phyloP scores from a whole-genome alignment of 2,329 filamentous ascomycete genomes.

The Pyrenophora graminea region DNA sequence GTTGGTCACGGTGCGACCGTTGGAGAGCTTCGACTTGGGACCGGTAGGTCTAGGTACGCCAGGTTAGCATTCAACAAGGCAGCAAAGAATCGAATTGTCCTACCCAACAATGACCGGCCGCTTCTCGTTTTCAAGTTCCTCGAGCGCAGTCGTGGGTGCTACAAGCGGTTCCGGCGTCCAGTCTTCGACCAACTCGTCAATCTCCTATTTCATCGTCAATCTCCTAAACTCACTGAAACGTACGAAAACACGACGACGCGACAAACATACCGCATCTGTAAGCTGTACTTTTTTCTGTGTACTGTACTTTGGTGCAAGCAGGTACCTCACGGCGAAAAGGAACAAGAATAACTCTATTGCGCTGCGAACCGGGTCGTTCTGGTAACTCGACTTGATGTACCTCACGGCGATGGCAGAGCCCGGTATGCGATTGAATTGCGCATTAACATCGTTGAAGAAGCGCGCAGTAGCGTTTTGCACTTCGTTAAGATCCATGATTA shows the following conservation, averaged over 20 bases:
- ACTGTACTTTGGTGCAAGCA: slow-evolving; percentile 89
- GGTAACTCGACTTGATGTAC: slow-evolving; percentile 96
- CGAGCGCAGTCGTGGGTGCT: slow-evolving; percentile 69
- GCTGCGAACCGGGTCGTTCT: slow-evolving; percentile 92
- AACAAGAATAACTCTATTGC: slow-evolving; percentile 92
- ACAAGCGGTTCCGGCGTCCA: slow-evolving; percentile 96
- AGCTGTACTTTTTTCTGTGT: slow-evolving; percentile 88
- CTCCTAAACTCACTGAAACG: not conserved
- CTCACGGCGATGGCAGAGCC: slow-evolving; percentile 92
- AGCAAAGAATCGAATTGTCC: not conserved
- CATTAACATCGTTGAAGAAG: slow-evolving; percentile 59
- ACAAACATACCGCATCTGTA: slow-evolving; percentile 69
- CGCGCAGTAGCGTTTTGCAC: slow-evolving; percentile 58
- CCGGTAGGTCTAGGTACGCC: slow-evolving; percentile 70
- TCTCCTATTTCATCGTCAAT: slow-evolving; percentile 63
- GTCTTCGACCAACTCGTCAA: slow-evolving; percentile 94
- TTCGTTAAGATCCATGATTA: slow-evolving; percentile 61
- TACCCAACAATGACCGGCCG: slow-evolving; percentile 88
- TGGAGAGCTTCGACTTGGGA: slow-evolving; percentile 85
- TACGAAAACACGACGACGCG: not conserved
- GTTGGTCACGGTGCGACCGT: slow-evolving; percentile 88
- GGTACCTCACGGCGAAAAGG: slow-evolving; percentile 92
- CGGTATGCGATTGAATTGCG: slow-evolving; percentile 84
- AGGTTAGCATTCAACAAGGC: slow-evolving; percentile 14
- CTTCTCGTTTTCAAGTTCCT: slow-evolving; percentile 82